Evolutionary conservation across 257 asterid species (phyloP).

Genomic region (Salvia splendens): DNA sequence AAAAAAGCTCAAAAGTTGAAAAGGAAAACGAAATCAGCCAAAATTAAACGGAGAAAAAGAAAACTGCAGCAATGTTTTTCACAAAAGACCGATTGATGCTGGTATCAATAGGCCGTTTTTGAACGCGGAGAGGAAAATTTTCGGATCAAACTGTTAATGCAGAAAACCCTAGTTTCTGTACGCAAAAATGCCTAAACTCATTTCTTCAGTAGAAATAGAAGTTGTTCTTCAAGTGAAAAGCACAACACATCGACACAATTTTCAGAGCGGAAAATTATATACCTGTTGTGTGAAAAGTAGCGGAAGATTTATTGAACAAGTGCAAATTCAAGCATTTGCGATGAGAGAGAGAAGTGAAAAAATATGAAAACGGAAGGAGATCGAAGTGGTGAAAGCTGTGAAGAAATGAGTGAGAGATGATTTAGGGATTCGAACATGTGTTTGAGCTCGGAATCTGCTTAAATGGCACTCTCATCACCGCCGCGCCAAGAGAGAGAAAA

Average conservation of each 20-base stretch:
- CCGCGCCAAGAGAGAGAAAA: not conserved
- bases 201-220: too few relatives aligned
- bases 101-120: constrained; percentile 23
- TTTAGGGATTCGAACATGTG: too few relatives aligned
- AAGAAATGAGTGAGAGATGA: not conserved
- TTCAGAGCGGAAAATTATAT: not conserved
- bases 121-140: not conserved
- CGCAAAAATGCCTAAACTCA: too few relatives aligned
- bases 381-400: not conserved
- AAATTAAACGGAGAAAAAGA: not conserved
- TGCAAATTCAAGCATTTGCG: not conserved
- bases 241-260: too few relatives aligned
- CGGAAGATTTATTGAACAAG: constrained; percentile 2
- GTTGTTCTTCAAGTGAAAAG: too few relatives aligned
- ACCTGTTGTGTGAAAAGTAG: not conserved
- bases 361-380: not conserved
- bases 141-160: not conserved
- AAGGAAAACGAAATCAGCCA: too few relatives aligned
- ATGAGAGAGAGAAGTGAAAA: not conserved
- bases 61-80: not conserved
- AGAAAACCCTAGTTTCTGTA: constrained; percentile 27
- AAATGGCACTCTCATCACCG: not conserved
- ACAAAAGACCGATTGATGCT: not conserved
- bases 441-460: not conserved
- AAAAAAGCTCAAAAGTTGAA: not conserved